Conservation (phyloP, 345 rosid species). For the Euclidium syriacum region DNA sequence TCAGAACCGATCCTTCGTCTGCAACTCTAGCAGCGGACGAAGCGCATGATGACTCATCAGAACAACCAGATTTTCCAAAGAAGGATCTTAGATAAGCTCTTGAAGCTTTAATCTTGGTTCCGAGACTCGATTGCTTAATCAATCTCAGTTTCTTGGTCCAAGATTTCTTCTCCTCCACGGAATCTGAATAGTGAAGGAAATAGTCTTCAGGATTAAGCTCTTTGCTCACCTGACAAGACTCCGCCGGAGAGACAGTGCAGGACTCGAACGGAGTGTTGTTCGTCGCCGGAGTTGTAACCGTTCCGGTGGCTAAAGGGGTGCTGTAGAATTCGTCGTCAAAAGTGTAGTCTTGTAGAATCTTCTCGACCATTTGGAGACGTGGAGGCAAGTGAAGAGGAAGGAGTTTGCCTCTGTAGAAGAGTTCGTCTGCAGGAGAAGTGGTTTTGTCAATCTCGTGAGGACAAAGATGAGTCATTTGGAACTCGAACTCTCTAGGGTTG, state of each 20-base stretch:
- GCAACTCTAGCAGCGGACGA: constrained; percentile 47
- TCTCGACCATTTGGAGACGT: constrained; percentile 65
- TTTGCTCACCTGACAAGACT: constrained; percentile 64
- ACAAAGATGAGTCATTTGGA: constrained; percentile 64
- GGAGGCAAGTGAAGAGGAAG: constrained; percentile 88
- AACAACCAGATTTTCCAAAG: constrained; percentile 59
- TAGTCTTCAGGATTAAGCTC: constrained; percentile 68
- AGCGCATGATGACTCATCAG: constrained; percentile 56
- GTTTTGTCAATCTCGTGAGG: constrained; percentile 38
- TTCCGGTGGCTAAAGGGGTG: constrained; percentile 57
- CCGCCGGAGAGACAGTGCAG: constrained; percentile 71
- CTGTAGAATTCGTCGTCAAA: constrained; percentile 57
- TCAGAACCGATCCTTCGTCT: constrained; percentile 39
- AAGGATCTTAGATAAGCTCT: constrained; percentile 63
- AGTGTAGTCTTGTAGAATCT: constrained; percentile 45
- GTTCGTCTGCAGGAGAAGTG: constrained; percentile 87
- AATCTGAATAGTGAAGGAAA: constrained; percentile 33
- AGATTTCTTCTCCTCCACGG: constrained; percentile 43
- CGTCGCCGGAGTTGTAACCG: constrained; percentile 48
- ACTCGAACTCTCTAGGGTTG: constrained; percentile 71
- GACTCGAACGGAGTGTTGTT: constrained; percentile 79
- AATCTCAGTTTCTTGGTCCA: constrained; percentile 61
- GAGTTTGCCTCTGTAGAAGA: constrained; percentile 91
- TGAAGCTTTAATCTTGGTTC: constrained; percentile 71
- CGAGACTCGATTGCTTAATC: constrained; percentile 52